A percentile compares a stretch with the other conserved stretches of the same genome.
These are phyloP conservation scores for Tetrapyrgos nigripes DNA, from an alignment of 1,284 basidiomycete genomes.

Conservation along the genomic window DNA sequence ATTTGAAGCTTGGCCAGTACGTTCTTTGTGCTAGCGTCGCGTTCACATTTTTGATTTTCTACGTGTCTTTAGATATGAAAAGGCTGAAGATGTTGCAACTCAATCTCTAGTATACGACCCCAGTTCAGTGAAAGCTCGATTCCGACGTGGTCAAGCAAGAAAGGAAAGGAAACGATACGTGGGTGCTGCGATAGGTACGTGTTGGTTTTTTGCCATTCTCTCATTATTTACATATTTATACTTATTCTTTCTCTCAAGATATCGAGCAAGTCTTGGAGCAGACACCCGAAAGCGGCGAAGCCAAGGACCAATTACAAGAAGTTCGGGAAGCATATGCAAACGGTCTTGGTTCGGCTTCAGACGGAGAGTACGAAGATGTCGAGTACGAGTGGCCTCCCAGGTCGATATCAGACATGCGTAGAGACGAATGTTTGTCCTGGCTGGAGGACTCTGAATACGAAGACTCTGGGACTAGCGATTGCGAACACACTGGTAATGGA, in stretches of 20 bases:
- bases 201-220: neutral
- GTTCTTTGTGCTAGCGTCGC: conserved; percentile 14
- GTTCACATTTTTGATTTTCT: neutral
- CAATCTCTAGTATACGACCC: conserved; percentile 36
- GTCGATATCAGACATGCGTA: neutral
- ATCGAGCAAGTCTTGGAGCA: conserved; percentile 28
- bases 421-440: neutral
- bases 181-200: conserved; percentile 32
- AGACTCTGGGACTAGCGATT: conserved; percentile 46
- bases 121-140: conserved; percentile 37
- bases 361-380: neutral
- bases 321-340: neutral
- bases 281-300: conserved; percentile 22
- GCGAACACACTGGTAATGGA: conserved; percentile 39
- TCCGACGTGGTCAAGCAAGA: conserved; percentile 36
- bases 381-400: neutral
- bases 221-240: no score
- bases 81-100: conserved; percentile 33
- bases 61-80: conserved; percentile 28
- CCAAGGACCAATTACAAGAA: conserved; percentile 20
- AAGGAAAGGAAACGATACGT: conserved; percentile 23
- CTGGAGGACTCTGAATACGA: conserved; percentile 2
- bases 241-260: conserved; percentile 25
- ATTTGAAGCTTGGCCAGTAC: conserved; percentile 38
- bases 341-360: neutral